These are phyloP conservation scores for Geosmithia putterillii DNA, from an alignment of 2,329 filamentous ascomycete genomes.

Conservation along the genomic window DNA sequence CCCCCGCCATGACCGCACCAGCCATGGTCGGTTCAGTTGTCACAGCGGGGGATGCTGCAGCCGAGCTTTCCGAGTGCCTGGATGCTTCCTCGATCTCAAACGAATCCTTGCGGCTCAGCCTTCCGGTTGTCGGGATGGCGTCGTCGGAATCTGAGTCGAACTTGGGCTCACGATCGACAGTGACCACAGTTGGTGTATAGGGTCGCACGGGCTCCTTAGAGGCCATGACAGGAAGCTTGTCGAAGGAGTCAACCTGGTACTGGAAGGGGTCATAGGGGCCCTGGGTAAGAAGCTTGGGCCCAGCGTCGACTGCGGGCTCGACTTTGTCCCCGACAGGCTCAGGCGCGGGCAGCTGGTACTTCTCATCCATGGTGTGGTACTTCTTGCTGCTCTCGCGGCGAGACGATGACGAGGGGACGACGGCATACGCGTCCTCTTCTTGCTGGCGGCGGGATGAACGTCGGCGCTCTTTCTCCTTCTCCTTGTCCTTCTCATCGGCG, in stretches of 20 bases:
- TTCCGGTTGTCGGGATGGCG: slow-evolving; percentile 17
- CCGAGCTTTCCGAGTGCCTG: slow-evolving; percentile 18
- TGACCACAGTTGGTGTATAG: slow-evolving; percentile 37
- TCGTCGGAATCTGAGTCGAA: slow-evolving; percentile 21
- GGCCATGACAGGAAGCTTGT: slow-evolving; percentile 29
- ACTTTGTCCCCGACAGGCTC: slow-evolving; percentile 2
- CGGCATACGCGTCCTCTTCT: background rate
- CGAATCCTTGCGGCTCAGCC: slow-evolving; percentile 36
- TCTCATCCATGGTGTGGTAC: slow-evolving; percentile 12
- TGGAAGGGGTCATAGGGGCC: slow-evolving; percentile 41
- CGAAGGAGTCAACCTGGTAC: slow-evolving; percentile 40
- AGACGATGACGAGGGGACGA: slow-evolving; percentile 10
- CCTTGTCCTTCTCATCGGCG: slow-evolving; percentile 9
- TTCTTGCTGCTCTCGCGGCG: slow-evolving; percentile 11
- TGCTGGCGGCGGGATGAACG: slow-evolving; percentile 7
- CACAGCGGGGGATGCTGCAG: too few relatives aligned
- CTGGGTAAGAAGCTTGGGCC: background rate
- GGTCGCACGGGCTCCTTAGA: slow-evolving; percentile 25
- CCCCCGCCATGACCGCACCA: slow-evolving; percentile 26
- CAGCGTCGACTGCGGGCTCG: background rate
- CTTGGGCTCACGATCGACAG: slow-evolving; percentile 40
- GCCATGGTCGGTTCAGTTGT: too few relatives aligned
- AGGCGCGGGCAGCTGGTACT: slow-evolving; percentile 11
- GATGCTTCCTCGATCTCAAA: slow-evolving; percentile 32
- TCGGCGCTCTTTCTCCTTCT: slow-evolving; percentile 12